A percentile compares a stretch with the other conserved stretches of the same genome.
phyloP scores from a whole-genome alignment of 2,329 filamentous ascomycete species.

The Fusarium sp. region DNA sequence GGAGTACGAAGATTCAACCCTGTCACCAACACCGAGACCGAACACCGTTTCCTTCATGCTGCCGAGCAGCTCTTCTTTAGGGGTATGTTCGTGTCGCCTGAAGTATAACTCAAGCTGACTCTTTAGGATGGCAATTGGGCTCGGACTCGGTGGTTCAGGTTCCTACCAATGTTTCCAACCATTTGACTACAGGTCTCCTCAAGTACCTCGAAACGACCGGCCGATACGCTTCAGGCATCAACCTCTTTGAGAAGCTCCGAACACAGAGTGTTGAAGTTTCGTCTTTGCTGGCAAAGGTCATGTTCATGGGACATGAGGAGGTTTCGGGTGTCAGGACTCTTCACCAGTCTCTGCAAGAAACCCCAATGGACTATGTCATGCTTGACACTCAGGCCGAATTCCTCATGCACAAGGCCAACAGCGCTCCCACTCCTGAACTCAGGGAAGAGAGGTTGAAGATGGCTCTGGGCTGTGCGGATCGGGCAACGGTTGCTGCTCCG shows the following conservation, averaged over 20 bases:
- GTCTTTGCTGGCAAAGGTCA: conserved; percentile 88
- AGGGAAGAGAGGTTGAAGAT: conserved; percentile 80
- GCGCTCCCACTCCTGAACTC: conserved; percentile 63
- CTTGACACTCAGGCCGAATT: conserved; percentile 95
- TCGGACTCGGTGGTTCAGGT: conserved; percentile 98
- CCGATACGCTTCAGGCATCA: conserved; percentile 93
- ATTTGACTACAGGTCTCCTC: conserved; percentile 91
- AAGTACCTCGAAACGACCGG: conserved; percentile 97
- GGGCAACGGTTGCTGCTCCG: conserved; percentile 92
- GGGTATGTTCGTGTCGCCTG: conserved; percentile 64
- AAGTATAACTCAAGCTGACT: conserved; percentile 28
- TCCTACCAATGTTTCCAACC: conserved; percentile 95
- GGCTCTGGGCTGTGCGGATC: conserved; percentile 92
- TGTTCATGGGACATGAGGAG: conserved; percentile 96
- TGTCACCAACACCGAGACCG: conserved; percentile 96
- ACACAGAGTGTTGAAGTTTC: conserved; percentile 93
- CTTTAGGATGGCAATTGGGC: conserved; percentile 88
- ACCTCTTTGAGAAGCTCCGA: conserved; percentile 95
- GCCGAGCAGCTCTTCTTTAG: conserved; percentile 96
- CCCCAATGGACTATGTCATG: conserved; percentile 98
- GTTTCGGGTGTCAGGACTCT: conserved; percentile 93
- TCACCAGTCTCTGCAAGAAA: conserved; percentile 87
- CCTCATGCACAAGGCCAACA: conserved; percentile 82
- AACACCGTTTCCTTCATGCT: conserved; percentile 94
- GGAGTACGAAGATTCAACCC: conserved; percentile 98